These are phyloP conservation scores for Leonotis leonurus DNA, from an alignment of 257 asterid genomes.

Conservation along the genomic window DNA sequence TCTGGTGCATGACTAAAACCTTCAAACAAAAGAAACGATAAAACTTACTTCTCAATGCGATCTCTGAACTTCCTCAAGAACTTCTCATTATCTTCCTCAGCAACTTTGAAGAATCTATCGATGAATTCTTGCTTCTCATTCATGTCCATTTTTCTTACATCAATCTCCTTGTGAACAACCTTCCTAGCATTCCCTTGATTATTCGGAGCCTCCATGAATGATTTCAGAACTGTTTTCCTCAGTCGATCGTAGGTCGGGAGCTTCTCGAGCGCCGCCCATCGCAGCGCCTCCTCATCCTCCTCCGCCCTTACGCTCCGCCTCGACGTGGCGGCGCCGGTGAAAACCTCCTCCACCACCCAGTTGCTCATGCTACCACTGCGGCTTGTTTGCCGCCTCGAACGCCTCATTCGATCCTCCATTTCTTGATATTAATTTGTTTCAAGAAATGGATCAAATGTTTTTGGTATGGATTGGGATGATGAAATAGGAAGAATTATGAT, in stretches of 20 bases:
- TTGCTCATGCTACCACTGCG: slow-evolving; percentile 26
- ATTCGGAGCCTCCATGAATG: slow-evolving; percentile 25
- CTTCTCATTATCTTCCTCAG: slow-evolving; percentile 64
- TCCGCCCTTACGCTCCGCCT: slow-evolving; percentile 42
- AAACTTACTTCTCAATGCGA: slow-evolving; percentile 51
- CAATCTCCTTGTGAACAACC: slow-evolving; percentile 46
- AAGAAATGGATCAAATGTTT: slow-evolving; percentile 2
- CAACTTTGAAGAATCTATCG: slow-evolving; percentile 46
- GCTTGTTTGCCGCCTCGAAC: slow-evolving; percentile 34
- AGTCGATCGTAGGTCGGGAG: slow-evolving; percentile 75
- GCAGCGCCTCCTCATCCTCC: slow-evolving; percentile 79
- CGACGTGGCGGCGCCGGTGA: slow-evolving; percentile 14
- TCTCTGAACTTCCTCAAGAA: slow-evolving; percentile 47
- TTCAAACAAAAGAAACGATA: neutral
- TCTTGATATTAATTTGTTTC: neutral
- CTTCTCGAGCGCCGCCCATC: slow-evolving; percentile 90
- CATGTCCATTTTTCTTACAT: slow-evolving; percentile 42
- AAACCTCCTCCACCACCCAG: slow-evolving; percentile 53
- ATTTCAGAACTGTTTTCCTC: slow-evolving; percentile 51
- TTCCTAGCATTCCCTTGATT: slow-evolving; percentile 18
- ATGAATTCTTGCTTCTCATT: slow-evolving; percentile 41
- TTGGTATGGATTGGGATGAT: neutral
- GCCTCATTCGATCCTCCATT: slow-evolving; percentile 32
- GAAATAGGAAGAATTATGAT: neutral
- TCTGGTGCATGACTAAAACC: neutral